These are phyloP conservation scores for Clavariopsis aquatica DNA, from an alignment of 495 filamentous ascomycete species.

Conservation along the genomic window DNA sequence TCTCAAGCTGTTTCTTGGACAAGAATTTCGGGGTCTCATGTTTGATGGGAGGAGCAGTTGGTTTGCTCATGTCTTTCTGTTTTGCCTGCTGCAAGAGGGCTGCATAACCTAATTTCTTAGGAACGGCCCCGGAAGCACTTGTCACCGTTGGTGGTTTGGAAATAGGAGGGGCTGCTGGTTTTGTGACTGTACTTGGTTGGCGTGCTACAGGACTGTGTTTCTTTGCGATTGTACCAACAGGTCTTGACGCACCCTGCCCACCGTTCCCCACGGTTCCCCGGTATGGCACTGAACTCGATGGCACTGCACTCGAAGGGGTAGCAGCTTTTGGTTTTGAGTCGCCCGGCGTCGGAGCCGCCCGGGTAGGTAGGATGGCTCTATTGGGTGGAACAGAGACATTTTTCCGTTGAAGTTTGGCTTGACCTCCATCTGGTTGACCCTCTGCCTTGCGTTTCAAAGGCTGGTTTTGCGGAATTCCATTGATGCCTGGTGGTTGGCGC, in stretches of 20 bases:
- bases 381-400: slow-evolving; percentile 5
- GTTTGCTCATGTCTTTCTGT: slow-evolving; percentile 49
- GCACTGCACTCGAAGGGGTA: slow-evolving; percentile 1
- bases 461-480: slow-evolving; percentile 5
- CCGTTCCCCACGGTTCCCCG: slow-evolving; percentile 27
- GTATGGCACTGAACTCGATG: slow-evolving; percentile 19
- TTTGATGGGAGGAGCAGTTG: slow-evolving; percentile 46
- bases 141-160: slow-evolving; percentile 9
- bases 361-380: slow-evolving; percentile 16
- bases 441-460: slow-evolving; percentile 33
- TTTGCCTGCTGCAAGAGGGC: slow-evolving; percentile 70
- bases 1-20: slow-evolving; percentile 41
- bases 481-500: not conserved
- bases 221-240: not conserved
- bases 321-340: slow-evolving; percentile 9
- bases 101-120: slow-evolving; percentile 47
- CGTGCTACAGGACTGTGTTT: slow-evolving; percentile 10
- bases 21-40: slow-evolving; percentile 51
- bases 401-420: slow-evolving; percentile 23
- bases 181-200: not conserved
- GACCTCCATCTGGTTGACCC: slow-evolving; percentile 14
- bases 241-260: not conserved
- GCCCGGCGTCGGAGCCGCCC: slow-evolving; percentile 5
- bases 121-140: not conserved
- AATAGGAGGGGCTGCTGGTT: not conserved